Evolutionary conservation across 352 stramenopile genomes (phyloP), one percentile per base, ranked within the genome.

Genomic region (Stramenopiles sp.): DNA sequence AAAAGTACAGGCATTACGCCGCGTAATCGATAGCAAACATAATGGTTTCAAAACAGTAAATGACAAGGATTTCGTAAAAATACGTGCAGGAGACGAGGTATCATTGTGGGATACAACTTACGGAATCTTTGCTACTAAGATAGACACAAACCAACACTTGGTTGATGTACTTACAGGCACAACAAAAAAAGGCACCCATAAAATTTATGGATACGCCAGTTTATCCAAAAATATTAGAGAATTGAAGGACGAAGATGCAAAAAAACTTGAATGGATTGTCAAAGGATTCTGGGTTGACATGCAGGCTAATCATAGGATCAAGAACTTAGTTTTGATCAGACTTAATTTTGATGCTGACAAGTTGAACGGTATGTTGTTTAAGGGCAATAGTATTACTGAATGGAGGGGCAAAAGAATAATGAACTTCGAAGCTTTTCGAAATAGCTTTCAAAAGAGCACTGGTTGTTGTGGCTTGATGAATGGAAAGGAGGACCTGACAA

Each of bases 401-500:
- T 71, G 55, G 55, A 71, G 27, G 27, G 55, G 55, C 55, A 71
- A 22, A 27, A 71, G 55, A 71, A 22, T 25, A 27, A 27, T 25
- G 27, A 71, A 71, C 27, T 71, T 27, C 22, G 27, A 22, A 71
- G 22, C 27, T 22, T 71, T 71, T 71, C 55, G 55, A 71, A 71
- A 71, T 27, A 71, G 55, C 27, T 71, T 22, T 27, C 22, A 71
- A 71, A 27, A 71, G 22, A 71, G 55, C 55, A 71, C 55, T 71
- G 55, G 55, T 22, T 93, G 94, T 81, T 87, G 88, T 7, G 91
- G 91, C 0, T 86, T 95, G 76, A 87, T 94, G 67, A 95, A 95
- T 83, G 94, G 94, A 90, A 91, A 93, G 84, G 87, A 93, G 80
- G 92, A 92, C 81, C 84, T 95, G 75, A 94, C 90, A 1, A 95